Percentiles rank a stretch among this genome's conserved stretches.
Conservation (phyloP, 2,329 filamentous ascomycete species). For the Pseudogymnoascus sp. region DNA sequence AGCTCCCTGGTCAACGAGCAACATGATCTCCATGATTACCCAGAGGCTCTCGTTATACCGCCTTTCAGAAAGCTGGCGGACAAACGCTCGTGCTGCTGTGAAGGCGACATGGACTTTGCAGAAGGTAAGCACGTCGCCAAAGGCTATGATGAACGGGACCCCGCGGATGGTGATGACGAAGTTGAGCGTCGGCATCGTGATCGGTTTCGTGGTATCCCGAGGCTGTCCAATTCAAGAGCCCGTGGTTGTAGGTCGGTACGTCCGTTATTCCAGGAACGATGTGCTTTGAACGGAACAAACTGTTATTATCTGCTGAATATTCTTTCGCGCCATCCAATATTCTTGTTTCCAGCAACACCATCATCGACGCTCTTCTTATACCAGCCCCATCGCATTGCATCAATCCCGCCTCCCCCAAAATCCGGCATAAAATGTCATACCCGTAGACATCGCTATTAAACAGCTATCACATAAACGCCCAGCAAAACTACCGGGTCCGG, state of each 20-base stretch:
- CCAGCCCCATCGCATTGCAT: neutral
- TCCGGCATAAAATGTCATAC: neutral
- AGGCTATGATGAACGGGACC: neutral
- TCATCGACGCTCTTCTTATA: neutral
- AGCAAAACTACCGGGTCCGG: neutral
- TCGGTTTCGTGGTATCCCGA: neutral
- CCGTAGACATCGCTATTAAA: neutral
- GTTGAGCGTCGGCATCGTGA: neutral
- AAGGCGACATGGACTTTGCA: neutral
- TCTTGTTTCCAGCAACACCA: neutral
- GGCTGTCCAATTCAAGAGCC: neutral
- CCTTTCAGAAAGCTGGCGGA: neutral
- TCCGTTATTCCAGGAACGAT: neutral
- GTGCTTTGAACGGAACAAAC: neutral
- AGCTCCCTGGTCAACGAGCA: neutral
- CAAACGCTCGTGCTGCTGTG: neutral
- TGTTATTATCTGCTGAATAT: neutral
- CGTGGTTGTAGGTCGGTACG: neutral
- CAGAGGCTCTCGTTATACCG: neutral
- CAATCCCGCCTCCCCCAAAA: neutral
- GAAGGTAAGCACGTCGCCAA: neutral
- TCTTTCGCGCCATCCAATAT: neutral
- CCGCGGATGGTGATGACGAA: neutral
- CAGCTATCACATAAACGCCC: neutral
- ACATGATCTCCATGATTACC: neutral